Percentiles rank a stretch among this genome's conserved stretches.
phyloP scores from a whole-genome alignment of 2,329 filamentous ascomycete species.

The Pseudonectria buxi region DNA sequence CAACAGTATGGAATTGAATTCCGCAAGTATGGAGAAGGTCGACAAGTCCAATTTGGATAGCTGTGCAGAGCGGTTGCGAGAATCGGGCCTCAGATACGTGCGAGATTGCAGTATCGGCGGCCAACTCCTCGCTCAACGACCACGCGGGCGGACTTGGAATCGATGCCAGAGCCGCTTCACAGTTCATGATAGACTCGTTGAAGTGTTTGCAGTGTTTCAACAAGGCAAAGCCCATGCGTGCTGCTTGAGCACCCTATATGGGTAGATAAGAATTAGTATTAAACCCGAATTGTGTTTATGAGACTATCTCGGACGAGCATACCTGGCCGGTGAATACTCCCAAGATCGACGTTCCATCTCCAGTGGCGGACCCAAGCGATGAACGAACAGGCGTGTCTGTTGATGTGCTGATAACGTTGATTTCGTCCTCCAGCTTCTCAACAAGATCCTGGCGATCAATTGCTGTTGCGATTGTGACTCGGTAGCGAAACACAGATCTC shows the following conservation, averaged over 20 bases:
- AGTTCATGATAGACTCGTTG: slow-evolving; percentile 9
- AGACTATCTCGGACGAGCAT: no score
- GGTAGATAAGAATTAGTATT: no score
- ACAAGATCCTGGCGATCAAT: no score
- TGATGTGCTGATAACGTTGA: slow-evolving; percentile 4
- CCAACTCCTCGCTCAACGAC: slow-evolving; percentile 20
- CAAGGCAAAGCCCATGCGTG: slow-evolving; percentile 27
- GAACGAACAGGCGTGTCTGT: not conserved
- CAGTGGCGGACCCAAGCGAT: slow-evolving; percentile 1
- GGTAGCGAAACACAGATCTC: no score
- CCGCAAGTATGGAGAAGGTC: slow-evolving; percentile 22
- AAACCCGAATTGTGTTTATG: no score
- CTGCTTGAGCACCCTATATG: slow-evolving; percentile 28
- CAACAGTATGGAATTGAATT: slow-evolving; percentile 27
- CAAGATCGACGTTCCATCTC: slow-evolving; percentile 4
- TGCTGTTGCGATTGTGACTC: no score
- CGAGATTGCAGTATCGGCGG: slow-evolving; percentile 5
- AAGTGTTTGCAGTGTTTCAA: slow-evolving; percentile 9
- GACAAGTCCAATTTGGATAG: slow-evolving; percentile 21
- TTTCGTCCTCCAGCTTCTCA: no score
- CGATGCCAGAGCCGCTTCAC: slow-evolving; percentile 15
- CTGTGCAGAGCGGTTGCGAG: slow-evolving; percentile 25
- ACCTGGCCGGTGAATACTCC: slow-evolving; percentile 28
- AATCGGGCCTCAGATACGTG: slow-evolving; percentile 18
- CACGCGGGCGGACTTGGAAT: slow-evolving; percentile 18